Conservation (phyloP, 1,139 yeast genomes). For the Williopsis jadinii region DNA sequence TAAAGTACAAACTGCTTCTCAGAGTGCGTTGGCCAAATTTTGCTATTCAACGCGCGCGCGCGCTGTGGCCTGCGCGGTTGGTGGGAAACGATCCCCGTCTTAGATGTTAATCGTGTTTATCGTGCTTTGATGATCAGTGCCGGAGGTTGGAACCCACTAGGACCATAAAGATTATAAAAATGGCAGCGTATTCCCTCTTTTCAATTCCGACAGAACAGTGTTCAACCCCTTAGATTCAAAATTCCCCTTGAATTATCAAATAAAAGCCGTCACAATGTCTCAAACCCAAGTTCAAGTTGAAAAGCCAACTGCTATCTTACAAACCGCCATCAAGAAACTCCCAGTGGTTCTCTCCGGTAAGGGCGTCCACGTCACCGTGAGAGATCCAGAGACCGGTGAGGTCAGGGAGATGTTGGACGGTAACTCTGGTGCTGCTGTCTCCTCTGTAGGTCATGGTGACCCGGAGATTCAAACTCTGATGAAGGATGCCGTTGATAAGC, state of each 20-base stretch:
- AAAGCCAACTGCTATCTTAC: slow-evolving; percentile 11
- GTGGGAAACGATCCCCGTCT: no score
- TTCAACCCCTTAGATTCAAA: no score
- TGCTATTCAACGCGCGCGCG: no score
- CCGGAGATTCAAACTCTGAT: slow-evolving; percentile 42
- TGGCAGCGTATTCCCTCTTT: no score
- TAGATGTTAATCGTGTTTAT: no score
- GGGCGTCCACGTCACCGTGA: slow-evolving; percentile 41
- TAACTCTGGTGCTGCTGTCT: slow-evolving; percentile 62
- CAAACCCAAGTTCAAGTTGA: slow-evolving; percentile 1
- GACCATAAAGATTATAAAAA: no score
- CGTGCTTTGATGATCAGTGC: no score
- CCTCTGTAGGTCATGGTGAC: slow-evolving; percentile 54
- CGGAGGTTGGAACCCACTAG: no score
- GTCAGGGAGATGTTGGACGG: slow-evolving; percentile 40
- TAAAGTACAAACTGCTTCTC: no score
- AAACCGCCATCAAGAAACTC: slow-evolving; percentile 13
- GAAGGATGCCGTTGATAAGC: slow-evolving; percentile 39
- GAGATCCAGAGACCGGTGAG: slow-evolving; percentile 40
- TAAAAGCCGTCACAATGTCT: background rate
- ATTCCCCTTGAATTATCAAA: background rate
- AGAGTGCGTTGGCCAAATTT: no score
- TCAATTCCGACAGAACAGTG: no score
- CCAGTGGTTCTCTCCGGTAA: slow-evolving; percentile 33
- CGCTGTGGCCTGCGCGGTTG: no score